Base-by-base conservation (phyloP, 1,139 yeast genomes). In the Blastobotrys apis region DNA sequence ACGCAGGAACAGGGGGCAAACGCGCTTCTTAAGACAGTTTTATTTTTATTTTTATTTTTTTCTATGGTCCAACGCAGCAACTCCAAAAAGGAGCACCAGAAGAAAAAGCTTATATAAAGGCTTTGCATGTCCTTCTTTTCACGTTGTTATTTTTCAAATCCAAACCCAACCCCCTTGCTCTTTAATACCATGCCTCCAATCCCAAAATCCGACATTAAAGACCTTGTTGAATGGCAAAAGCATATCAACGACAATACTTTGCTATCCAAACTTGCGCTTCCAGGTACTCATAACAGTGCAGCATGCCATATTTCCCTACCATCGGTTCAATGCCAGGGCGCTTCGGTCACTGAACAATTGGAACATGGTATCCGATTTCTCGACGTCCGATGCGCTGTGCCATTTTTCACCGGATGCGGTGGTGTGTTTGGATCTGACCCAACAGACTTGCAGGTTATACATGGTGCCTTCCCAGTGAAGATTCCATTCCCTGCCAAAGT, bases 201-300 rank as follows among this genome's bases (percentile, higher is more conserved):
- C 19, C 52, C 52, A 2, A 41, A 41, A 37, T 43, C 52, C 21
- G 47, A 47, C 27, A 44, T 45, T 32, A 41, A 45, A 26, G 45
- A 37, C 19, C 35, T 52, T 32, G 46, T 46, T 39, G 54, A 66
- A 41, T 84, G 94, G 94, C 66, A 80, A 68, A 62, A 65, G 35
- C 71, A 73, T 12, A 59, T 82, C 47, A 65, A 69, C 47, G 85
- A 81, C 61, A 69, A 78, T 61, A 68, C 73, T 33, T 59, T 60
- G 32, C 52, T 84, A 40, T 70, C 82, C 5, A 67, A 73, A 52
- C 69, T 84, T 47, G 71, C 90, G 0, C 71, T 84, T 47, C 88
- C 94, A 4, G 94, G 94, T 13, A 83, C 94, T 15, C 94, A 84
- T 67, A 84, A 84, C 59, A 73, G 86, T 26, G 87, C 84, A 10